Conservation (phyloP, 106 monocot genomes). For the Acorus gramineus region DNA sequence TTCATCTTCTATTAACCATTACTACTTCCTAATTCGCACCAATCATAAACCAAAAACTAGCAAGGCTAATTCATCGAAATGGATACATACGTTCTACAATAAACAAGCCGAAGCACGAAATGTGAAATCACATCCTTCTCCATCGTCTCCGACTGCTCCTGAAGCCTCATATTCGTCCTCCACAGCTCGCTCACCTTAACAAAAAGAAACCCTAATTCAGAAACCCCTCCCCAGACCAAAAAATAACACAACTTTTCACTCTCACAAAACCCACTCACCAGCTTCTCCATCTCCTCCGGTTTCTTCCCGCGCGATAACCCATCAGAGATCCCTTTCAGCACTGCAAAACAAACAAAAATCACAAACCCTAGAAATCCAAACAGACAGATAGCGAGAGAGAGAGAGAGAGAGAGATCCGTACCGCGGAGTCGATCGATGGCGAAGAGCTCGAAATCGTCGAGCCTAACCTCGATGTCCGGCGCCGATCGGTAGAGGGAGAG, state of each 20-base stretch:
- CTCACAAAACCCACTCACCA: too few relatives aligned
- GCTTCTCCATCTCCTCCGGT: constrained; percentile 69
- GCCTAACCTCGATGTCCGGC: constrained; percentile 3
- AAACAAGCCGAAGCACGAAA: constrained; percentile 91
- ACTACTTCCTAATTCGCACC: too few relatives aligned
- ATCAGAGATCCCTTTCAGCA: constrained; percentile 84
- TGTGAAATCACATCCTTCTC: constrained; percentile 92
- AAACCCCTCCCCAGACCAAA: too few relatives aligned
- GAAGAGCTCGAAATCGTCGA: constrained; percentile 84
- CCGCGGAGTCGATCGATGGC: constrained; percentile 92
- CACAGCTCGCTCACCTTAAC: constrained; percentile 15
- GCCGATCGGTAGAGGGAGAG: too few relatives aligned
- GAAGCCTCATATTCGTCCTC: constrained; percentile 73
- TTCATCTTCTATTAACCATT: too few relatives aligned
- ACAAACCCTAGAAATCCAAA: neutral
- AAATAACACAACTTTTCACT: neutral
- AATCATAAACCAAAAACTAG: too few relatives aligned
- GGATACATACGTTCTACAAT: constrained; percentile 64
- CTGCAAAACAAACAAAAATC: constrained; percentile 18
- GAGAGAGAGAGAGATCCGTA: neutral
- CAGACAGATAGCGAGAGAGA: neutral
- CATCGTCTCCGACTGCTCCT: constrained; percentile 33
- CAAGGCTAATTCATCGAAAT: neutral
- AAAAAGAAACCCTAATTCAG: too few relatives aligned
- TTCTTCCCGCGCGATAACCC: constrained; percentile 77